Percentiles rank a stretch among this genome's conserved stretches.
These are phyloP conservation scores for Fusarium austroafricanum DNA, from an alignment of 2,329 filamentous ascomycete genomes.

Conservation along the genomic window DNA sequence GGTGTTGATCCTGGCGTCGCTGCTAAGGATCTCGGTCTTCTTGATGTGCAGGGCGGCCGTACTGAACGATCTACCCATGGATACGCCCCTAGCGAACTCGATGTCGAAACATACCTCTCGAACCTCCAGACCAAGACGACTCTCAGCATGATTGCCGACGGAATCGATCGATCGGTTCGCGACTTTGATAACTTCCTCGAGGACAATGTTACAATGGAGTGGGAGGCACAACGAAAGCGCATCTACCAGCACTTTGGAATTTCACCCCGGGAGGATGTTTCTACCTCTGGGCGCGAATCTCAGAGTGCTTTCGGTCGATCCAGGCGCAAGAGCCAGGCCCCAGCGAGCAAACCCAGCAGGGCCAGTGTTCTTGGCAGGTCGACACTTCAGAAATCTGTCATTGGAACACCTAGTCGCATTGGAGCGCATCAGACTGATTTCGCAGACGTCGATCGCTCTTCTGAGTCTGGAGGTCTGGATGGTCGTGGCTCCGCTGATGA, in stretches of 20 bases:
- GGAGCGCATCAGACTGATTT: constrained; percentile 74
- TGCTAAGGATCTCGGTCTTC: constrained; percentile 84
- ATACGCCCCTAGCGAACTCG: constrained; percentile 66
- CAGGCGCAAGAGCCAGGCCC: constrained; percentile 62
- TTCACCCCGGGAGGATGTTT: constrained; percentile 65
- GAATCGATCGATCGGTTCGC: constrained; percentile 86
- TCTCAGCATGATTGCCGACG: constrained; percentile 89
- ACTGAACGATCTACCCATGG: constrained; percentile 57
- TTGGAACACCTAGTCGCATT: constrained; percentile 80
- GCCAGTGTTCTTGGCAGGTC: constrained; percentile 66
- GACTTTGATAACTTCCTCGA: constrained; percentile 96
- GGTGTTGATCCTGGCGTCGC: constrained; percentile 90
- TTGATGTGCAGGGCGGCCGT: constrained; percentile 69
- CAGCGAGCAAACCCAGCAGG: constrained; percentile 64
- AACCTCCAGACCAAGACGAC: constrained; percentile 92
- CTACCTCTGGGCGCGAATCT: constrained; percentile 57
- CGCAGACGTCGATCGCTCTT: constrained; percentile 73
- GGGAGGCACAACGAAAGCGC: constrained; percentile 90
- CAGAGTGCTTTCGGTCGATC: constrained; percentile 71
- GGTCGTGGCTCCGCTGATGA: constrained; percentile 70
- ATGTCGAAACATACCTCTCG: constrained; percentile 82
- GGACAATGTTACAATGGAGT: constrained; percentile 94
- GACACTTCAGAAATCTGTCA: constrained; percentile 83
- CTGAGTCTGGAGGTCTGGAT: constrained; percentile 58
- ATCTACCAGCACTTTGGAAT: constrained; percentile 98